Base-by-base conservation (phyloP, 139 green algal genomes). In the Auxenochlorella pyrenoidosa region DNA sequence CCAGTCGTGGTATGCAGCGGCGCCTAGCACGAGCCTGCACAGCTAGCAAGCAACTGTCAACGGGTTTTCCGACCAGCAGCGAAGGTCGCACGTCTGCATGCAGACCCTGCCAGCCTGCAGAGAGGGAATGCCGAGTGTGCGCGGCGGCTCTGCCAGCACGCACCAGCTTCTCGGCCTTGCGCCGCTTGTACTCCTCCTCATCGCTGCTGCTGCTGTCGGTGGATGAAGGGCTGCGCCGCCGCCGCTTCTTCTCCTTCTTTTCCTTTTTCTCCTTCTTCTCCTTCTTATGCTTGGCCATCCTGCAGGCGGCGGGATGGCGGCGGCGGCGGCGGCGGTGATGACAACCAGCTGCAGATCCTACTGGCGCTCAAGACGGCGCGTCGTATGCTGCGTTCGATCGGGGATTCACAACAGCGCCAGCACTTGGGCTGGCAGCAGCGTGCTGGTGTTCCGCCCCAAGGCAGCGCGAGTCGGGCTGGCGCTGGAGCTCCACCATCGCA, bases 211-310 rank as follows among this genome's bases (percentile, higher is more conserved):
- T 84, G 58, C 26, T 16, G 21, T n/a, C 32, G 32, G 66, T 86
- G 66, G 38, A 66, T 32, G 66, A 78, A 0, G 75, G 51, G 43
- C n/a, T 38, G 19, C 73, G 58, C 30, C 36, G 72, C 51, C 89
- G 88, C 16, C 89, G 82, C 82, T 88, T 91, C 70, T 88, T 91
- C 12, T 92, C 80, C 75, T 93, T 91, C 26, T 86, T 75, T 16
- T 92, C 38, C 63, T 92, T 88, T 40, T 93, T 90, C 65, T 88
- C 38, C 63, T 92, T 88, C 47, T 93, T 90, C 65, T 88, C 65
- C 32, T 92, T 92, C 43, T 86, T 89, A 15, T 86, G 22, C 72
- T 54, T 43, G 70, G 32, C 72, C 41, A 78, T 71, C 63, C 63
- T 71, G 63, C 63, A 34, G 47, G 47, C 47, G 47, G 54, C 13